Conservation (phyloP, 176 grass and related monocot genomes). For the Bolboschoenus planiculmis region DNA sequence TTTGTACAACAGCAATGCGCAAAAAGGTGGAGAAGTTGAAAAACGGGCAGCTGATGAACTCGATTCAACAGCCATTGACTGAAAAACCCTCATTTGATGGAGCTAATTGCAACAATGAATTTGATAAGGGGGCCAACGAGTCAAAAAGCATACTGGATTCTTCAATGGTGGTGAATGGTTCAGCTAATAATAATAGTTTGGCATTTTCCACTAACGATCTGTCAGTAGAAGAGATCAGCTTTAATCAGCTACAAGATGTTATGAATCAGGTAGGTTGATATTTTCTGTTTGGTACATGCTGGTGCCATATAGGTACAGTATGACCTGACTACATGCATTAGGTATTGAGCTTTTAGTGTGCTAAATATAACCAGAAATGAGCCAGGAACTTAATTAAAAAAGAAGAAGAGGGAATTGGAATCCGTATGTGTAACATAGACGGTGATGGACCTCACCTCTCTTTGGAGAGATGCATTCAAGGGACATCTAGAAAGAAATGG, state of each 20-base stretch:
- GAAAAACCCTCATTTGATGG: constrained; percentile 39
- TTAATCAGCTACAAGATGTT: constrained; percentile 68
- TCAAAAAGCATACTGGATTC: constrained; percentile 29
- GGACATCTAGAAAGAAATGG: background rate
- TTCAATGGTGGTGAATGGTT: constrained; percentile 46
- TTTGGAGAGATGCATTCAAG: background rate
- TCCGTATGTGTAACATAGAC: background rate
- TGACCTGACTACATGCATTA: constrained; percentile 12
- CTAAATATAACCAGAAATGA: background rate
- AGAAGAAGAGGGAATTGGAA: background rate
- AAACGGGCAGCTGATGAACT: constrained; percentile 22
- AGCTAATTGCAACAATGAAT: constrained; percentile 18
- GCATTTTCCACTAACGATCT: constrained; percentile 45
- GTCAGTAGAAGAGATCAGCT: constrained; percentile 58
- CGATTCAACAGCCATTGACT: constrained; percentile 30
- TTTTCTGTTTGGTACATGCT: background rate
- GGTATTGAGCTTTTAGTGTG: constrained; percentile 8
- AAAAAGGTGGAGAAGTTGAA: constrained; percentile 34
- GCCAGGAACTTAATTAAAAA: background rate
- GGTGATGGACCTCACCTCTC: background rate
- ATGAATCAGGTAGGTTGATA: constrained; percentile 56
- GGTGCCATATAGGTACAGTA: background rate
- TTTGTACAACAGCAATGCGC: constrained; percentile 24
- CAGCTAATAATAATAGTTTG: constrained; percentile 24
- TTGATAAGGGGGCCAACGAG: constrained; percentile 33